These are phyloP conservation scores for Flaveria linearis DNA, from an alignment of 129 eudicot genomes.

Conservation along the genomic window DNA sequence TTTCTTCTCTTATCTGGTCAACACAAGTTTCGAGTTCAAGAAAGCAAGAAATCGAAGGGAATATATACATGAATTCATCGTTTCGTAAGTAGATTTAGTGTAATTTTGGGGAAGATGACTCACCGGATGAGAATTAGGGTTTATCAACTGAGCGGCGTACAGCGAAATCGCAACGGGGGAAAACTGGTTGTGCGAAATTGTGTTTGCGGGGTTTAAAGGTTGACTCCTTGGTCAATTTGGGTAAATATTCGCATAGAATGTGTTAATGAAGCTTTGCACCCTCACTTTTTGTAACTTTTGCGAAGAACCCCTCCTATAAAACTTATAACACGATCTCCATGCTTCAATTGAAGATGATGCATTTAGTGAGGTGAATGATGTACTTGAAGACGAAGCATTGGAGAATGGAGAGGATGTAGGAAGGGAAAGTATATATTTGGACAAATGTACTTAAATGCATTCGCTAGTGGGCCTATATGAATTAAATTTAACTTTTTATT, in stretches of 20 bases:
- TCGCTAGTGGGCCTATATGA: too few relatives aligned
- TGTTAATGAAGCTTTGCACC: constrained; percentile 12
- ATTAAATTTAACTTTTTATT: too few relatives aligned
- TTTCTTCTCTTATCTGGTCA: constrained; percentile 9
- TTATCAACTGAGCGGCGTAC: constrained; percentile 11
- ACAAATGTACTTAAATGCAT: too few relatives aligned
- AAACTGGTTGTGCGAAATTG: constrained; percentile 6
- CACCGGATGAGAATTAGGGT: constrained; percentile 30
- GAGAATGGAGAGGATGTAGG: too few relatives aligned
- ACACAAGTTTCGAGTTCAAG: neutral
- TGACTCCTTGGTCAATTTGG: constrained; percentile 15
- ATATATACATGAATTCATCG: neutral
- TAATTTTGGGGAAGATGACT: constrained; percentile 12
- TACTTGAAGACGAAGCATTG: too few relatives aligned
- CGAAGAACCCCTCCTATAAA: neutral
- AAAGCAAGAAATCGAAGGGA: neutral
- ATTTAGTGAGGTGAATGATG: too few relatives aligned
- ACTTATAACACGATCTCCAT: too few relatives aligned
- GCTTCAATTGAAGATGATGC: too few relatives aligned
- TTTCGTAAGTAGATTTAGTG: neutral
- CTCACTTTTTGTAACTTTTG: neutral
- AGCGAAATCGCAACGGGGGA: constrained; percentile 17
- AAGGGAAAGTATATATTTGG: too few relatives aligned
- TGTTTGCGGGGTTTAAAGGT: constrained; percentile 4
- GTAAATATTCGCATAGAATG: constrained; percentile 5